Percentiles rank a stretch among this genome's conserved stretches.
These are phyloP conservation scores for Solanum microdontum DNA, from an alignment of 257 asterid genomes.

Conservation along the genomic window DNA sequence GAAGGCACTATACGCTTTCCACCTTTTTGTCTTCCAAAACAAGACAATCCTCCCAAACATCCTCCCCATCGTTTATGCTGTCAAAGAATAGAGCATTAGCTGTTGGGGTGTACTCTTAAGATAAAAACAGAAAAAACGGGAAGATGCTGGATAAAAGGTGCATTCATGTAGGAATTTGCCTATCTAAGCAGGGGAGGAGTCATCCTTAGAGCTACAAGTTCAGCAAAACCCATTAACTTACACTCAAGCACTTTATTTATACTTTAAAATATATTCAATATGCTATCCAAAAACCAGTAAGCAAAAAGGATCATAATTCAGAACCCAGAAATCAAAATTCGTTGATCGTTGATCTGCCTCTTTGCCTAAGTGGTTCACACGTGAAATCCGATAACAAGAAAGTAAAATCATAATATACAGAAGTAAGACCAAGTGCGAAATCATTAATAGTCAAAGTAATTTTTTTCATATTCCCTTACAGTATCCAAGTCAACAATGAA, in stretches of 20 bases:
- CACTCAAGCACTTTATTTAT: neutral
- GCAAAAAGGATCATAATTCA: neutral
- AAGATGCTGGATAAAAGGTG: neutral
- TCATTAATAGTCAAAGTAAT: neutral
- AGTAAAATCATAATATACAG: neutral
- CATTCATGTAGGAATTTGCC: neutral
- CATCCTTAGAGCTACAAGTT: neutral
- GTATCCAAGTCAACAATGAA: neutral
- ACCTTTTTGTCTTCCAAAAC: slow-evolving; percentile 72
- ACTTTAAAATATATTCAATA: neutral
- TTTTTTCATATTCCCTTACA: neutral
- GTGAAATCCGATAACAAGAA: neutral
- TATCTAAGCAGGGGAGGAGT: neutral
- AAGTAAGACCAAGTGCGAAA: neutral
- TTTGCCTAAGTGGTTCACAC: neutral
- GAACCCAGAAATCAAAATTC: neutral
- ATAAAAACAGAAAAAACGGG: neutral
- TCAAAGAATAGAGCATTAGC: slow-evolving; percentile 18
- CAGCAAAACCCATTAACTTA: neutral
- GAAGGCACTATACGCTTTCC: slow-evolving; percentile 76
- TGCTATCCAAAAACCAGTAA: neutral
- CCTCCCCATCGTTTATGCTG: slow-evolving; percentile 87
- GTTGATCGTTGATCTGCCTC: neutral
- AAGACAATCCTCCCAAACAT: slow-evolving; percentile 65
- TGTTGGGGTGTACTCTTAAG: neutral